Conservation (phyloP, 352 stramenopile species). For the Saprolegnia diclina region DNA sequence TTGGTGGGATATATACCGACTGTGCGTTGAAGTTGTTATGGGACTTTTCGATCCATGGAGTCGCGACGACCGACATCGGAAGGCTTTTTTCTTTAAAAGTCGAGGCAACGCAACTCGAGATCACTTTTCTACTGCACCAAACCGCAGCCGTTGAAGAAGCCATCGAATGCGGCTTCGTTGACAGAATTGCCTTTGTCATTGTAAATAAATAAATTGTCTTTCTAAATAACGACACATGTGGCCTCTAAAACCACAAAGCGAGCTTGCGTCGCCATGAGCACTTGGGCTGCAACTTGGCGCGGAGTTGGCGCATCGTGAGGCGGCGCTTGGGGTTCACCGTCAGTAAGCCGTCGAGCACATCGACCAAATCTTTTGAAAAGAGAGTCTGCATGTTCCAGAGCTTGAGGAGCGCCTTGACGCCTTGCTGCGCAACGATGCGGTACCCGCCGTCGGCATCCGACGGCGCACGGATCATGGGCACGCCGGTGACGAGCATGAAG, state of each 20-base stretch:
- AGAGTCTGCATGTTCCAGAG: slow-evolving; percentile 35
- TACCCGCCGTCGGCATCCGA: slow-evolving; percentile 46
- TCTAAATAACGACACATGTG: too few species aligned
- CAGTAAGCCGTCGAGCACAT: slow-evolving; percentile 27
- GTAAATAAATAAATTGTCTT: background rate
- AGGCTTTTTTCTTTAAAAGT: too few species aligned
- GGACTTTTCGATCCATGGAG: too few species aligned
- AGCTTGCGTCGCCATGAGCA: background rate
- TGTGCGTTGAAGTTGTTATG: too few species aligned
- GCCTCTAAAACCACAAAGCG: background rate
- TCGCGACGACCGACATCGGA: too few species aligned
- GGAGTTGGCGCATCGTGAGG: slow-evolving; percentile 6
- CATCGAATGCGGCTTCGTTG: too few species aligned
- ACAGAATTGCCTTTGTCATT: too few species aligned
- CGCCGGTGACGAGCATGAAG: slow-evolving; percentile 29
- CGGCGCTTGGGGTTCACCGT: slow-evolving; percentile 3
- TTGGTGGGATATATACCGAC: too few species aligned
- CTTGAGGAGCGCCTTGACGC: slow-evolving; percentile 35
- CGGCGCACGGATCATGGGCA: slow-evolving; percentile 38
- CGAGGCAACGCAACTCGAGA: too few species aligned
- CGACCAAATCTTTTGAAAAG: slow-evolving; percentile 33
- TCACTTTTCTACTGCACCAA: too few species aligned
- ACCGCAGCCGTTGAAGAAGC: too few species aligned
- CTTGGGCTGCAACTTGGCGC: background rate
- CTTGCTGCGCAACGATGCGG: slow-evolving; percentile 36